Evolutionary conservation across 2,329 filamentous ascomycete genomes (phyloP).

Genomic region (Aspergillus fructus): DNA sequence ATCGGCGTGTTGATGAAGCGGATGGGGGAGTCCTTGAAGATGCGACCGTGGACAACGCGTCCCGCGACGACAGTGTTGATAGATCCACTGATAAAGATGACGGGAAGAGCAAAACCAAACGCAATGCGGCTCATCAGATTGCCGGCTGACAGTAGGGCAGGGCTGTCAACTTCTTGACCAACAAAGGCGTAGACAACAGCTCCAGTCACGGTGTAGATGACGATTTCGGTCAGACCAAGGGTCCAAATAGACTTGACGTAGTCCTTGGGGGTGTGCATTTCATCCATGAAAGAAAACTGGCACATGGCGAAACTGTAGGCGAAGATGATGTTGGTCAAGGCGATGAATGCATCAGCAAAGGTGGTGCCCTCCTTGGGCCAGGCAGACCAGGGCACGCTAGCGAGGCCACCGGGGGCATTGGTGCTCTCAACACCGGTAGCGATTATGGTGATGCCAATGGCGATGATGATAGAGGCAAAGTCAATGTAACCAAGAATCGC

Average conservation of each 20-base stretch:
- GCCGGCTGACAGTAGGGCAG: conserved; percentile 32
- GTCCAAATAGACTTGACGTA: conserved; percentile 27
- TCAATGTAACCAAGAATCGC: conserved; percentile 40
- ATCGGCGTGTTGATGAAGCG: conserved; percentile 35
- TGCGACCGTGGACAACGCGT: conserved; percentile 35
- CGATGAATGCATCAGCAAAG: conserved; percentile 35
- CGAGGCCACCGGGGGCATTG: conserved; percentile 24
- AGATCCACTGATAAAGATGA: conserved; percentile 39
- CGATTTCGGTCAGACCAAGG: conserved; percentile 21
- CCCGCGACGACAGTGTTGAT: conserved; percentile 37
- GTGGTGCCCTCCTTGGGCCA: conserved; percentile 30
- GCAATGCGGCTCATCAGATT: conserved; percentile 28
- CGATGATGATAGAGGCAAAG: conserved; percentile 34
- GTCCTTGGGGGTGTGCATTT: conserved; percentile 26
- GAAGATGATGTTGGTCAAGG: conserved; percentile 38
- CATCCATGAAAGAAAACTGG: conserved; percentile 28
- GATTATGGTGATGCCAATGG: conserved; percentile 39
- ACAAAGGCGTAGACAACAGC: conserved; percentile 35
- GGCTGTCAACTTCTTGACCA: conserved; percentile 31
- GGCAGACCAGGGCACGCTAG: conserved; percentile 29
- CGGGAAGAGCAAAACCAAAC: conserved; percentile 35
- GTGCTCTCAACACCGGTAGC: conserved; percentile 31
- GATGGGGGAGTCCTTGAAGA: conserved; percentile 36
- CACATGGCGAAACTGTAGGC: conserved; percentile 45
- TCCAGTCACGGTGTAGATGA: conserved; percentile 26